Evolutionary conservation across 2,329 filamentous ascomycete species (phyloP), one percentile per base, ranked within the genome.

Genomic region (Fusarium continuum): DNA sequence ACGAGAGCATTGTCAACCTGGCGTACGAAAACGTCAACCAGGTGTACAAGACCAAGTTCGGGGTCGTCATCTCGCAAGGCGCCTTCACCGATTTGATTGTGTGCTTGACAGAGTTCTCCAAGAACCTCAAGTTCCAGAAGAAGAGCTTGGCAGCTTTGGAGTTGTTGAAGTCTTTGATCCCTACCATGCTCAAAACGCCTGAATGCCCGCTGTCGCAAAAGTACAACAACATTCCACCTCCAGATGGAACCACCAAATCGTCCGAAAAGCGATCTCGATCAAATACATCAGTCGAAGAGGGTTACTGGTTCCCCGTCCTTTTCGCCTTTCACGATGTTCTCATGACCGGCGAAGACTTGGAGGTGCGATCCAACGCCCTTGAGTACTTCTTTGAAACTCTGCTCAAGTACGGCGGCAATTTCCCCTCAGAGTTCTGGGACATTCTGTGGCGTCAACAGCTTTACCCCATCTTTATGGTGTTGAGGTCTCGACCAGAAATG

Each of bases 261-360:
- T 76, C 82, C 1, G 79, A 79, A 50, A 77, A 78, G 75, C 76
- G 73, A 72, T 87, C 89, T 58, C 88, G 88, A 52, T 91, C 83
- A 54, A 89, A 90, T 48, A 96, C 96, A 39, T 96, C 93, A 5
- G 88, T 95, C 64, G 96, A 99, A 75, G 95, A 98, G 75, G 93
- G 96, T 31, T 99, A 93, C 77, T 99, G 95, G 95, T 99, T 99
- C 76, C 95, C 95, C 0, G 91, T 99, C 6, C 82, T 99, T 25
- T 98, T 99, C 73, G 94, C 96, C 4, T 99, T 99, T 82, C 95
- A 99, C 74, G 95, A 99, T 75, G 93, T 99, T 19, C 81, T 99
- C 41, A 99, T 99, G 95, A 99, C 95, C 2, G 95, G 96, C 3
- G 96, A 99, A 76, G 95, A 99, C 74, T 84, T 99, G 16, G 95